phyloP scores from a whole-genome alignment of 176 grass and related monocot genomes.

The Oryza glumipatula region DNA sequence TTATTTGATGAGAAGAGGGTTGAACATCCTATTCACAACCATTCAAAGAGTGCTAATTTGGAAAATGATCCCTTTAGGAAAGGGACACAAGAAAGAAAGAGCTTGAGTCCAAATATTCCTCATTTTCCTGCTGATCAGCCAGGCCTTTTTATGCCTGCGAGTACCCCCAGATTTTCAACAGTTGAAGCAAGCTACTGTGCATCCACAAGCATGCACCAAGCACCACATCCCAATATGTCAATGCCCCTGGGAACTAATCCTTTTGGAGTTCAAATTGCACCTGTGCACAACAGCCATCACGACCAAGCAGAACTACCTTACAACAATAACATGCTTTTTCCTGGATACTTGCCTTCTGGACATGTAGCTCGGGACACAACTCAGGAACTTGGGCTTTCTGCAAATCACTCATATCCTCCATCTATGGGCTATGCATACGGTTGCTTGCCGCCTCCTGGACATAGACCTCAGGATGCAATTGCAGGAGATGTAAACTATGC shows the following conservation, averaged over 20 bases:
- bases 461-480: constrained; percentile 38
- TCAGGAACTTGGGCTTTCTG: constrained; percentile 21
- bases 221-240: neutral
- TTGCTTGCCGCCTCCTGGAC: constrained; percentile 23
- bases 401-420: constrained; percentile 15
- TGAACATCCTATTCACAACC: constrained; percentile 7
- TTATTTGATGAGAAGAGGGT: constrained; percentile 49
- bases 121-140: constrained; percentile 4
- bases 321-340: neutral
- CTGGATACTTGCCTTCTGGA: constrained; percentile 29
- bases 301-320: constrained; percentile 27
- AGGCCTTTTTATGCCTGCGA: neutral
- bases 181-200: constrained; percentile 33
- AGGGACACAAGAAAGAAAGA: constrained; percentile 18
- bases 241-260: constrained; percentile 23
- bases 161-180: constrained; percentile 29
- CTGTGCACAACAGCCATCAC: neutral
- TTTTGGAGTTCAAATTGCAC: constrained; percentile 31
- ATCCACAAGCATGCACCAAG: constrained; percentile 33
- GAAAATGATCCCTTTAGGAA: constrained; percentile 22
- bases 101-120: constrained; percentile 29
- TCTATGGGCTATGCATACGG: constrained; percentile 2
- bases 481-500: neutral
- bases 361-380: constrained; percentile 5
- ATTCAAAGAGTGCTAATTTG: constrained; percentile 1